Conservation (phyloP, 2,329 filamentous ascomycete species). For the Cytospora schulzeri region DNA sequence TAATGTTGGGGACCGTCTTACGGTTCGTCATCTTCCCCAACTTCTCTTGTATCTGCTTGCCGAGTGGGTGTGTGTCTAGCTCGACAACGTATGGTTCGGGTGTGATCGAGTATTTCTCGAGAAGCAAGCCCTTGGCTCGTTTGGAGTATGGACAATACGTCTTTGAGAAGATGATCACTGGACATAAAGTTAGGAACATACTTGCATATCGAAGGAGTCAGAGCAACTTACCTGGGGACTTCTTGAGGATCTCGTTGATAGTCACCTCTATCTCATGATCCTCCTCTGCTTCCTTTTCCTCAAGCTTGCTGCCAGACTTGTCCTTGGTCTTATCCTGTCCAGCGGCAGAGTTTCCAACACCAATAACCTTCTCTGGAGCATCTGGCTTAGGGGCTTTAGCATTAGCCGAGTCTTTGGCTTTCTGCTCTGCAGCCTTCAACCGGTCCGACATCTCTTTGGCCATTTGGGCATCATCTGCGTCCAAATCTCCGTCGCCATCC, state of each 20-base stretch:
- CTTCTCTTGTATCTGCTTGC: constrained; percentile 69
- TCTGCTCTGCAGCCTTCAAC: constrained; percentile 68
- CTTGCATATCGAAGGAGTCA: constrained; percentile 19
- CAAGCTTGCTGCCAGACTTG: constrained; percentile 43
- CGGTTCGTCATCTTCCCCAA: constrained; percentile 76
- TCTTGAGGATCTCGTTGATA: constrained; percentile 79
- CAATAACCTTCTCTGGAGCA: constrained; percentile 58
- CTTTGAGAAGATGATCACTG: constrained; percentile 96
- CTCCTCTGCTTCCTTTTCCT: constrained; percentile 54
- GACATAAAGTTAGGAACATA: constrained; percentile 23
- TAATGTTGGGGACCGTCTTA: constrained; percentile 86
- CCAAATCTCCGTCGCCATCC: constrained; percentile 57
- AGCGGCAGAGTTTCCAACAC: constrained; percentile 59
- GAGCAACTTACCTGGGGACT: constrained; percentile 70
- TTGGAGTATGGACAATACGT: constrained; percentile 86
- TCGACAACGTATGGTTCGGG: constrained; percentile 88
- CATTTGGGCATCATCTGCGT: constrained; percentile 57
- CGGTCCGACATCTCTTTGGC: constrained; percentile 60
- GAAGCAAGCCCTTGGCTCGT: constrained; percentile 80
- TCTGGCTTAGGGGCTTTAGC: constrained; percentile 66
- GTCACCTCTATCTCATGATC: constrained; percentile 69
- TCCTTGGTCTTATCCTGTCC: constrained; percentile 49
- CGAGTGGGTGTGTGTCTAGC: constrained; percentile 79
- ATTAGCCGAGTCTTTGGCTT: constrained; percentile 69
- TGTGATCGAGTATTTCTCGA: constrained; percentile 80